Evolutionary conservation across 2,329 filamentous ascomycete species (phyloP).

Genomic region (Aspergillus bombycis): DNA sequence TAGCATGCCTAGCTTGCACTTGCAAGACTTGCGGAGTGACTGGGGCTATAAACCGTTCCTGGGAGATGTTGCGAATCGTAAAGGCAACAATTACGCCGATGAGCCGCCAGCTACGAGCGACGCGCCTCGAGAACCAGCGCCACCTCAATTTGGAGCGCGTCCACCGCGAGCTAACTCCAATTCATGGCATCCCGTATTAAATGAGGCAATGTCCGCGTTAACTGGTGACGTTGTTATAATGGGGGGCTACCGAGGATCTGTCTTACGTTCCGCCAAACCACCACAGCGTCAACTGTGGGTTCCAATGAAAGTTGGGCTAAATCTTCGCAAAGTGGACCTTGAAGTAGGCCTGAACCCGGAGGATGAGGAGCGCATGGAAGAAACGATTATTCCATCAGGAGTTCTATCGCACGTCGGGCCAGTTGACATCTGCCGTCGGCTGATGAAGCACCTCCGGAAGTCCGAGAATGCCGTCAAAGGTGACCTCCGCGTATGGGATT

Average conservation of each 20-base stretch:
- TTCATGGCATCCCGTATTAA: slow-evolving; percentile 52
- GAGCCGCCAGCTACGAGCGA: slow-evolving; percentile 12
- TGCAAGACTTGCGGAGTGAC: slow-evolving; percentile 42
- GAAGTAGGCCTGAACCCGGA: slow-evolving; percentile 81
- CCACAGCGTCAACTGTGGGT: slow-evolving; percentile 91
- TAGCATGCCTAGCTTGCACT: slow-evolving; percentile 49
- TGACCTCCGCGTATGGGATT: slow-evolving; percentile 80
- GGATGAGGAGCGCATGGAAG: slow-evolving; percentile 80
- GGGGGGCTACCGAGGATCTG: slow-evolving; percentile 86
- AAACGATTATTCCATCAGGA: slow-evolving; percentile 80
- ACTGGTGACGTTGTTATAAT: slow-evolving; percentile 86
- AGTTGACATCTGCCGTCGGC: slow-evolving; percentile 80
- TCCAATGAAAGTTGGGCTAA: slow-evolving; percentile 88
- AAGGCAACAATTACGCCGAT: slow-evolving; percentile 16
- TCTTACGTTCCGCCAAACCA: slow-evolving; percentile 80
- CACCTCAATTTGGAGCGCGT: slow-evolving; percentile 17
- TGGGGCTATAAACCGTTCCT: slow-evolving; percentile 39
- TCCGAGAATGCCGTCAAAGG: slow-evolving; percentile 73
- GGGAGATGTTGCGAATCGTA: slow-evolving; percentile 29
- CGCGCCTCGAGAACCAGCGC: slow-evolving; percentile 2
- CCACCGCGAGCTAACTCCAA: slow-evolving; percentile 30
- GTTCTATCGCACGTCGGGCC: slow-evolving; percentile 92
- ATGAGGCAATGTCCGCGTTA: slow-evolving; percentile 66
- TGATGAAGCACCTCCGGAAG: slow-evolving; percentile 76
- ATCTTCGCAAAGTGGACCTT: slow-evolving; percentile 86